Evolutionary conservation across 371 early-diverging fungal genomes (phyloP), one percentile per base, ranked within the genome.

Genomic region (Funneliformis caledonium): DNA sequence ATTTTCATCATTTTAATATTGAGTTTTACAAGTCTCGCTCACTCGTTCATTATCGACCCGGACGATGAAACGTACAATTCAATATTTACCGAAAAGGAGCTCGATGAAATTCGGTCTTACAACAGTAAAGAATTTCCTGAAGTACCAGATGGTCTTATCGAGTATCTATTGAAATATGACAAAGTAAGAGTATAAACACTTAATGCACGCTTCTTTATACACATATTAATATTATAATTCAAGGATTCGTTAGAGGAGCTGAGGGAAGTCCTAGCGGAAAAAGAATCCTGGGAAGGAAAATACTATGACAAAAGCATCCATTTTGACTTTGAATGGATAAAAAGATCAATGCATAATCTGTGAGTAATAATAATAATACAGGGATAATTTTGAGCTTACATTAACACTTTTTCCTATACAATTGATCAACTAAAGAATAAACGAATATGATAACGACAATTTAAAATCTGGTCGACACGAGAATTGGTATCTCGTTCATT

Each of bases 281-380:
- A 33, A 61, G 37, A 64, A 76, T 12, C 22, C 47, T 47, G 42
- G 64, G 52, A 62, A 64, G 37, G 69, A 68, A 43, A 68, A 64
- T 14, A 68, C 37, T 64, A 56, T 76, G 74, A 42, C 50, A 33
- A 65, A 67, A 65, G 12, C 26, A 59, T 75, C 48, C 62, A 61
- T 67, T 74, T 72, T 31, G 72, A 72, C 45, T 72, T 48, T 48
- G 72, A 72, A 14, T 72, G 52, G 72, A 16, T 72, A 48, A 12
- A 31, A 47, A 72, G 45, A 43, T 43, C 72, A 43, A 48, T 72
- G 45, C 45, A 72, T 48, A 72, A 72, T 72, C 48, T 72, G 72
- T 72, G 33, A 69, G 69, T 69, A 33, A 69, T 37, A 26, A 43
- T 69, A 37, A 69, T 69, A 61, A 61, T 61, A 61, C 26, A n/a